Base-by-base conservation (phyloP, 257 asterid genomes). In the Lavandula angustifolia region DNA sequence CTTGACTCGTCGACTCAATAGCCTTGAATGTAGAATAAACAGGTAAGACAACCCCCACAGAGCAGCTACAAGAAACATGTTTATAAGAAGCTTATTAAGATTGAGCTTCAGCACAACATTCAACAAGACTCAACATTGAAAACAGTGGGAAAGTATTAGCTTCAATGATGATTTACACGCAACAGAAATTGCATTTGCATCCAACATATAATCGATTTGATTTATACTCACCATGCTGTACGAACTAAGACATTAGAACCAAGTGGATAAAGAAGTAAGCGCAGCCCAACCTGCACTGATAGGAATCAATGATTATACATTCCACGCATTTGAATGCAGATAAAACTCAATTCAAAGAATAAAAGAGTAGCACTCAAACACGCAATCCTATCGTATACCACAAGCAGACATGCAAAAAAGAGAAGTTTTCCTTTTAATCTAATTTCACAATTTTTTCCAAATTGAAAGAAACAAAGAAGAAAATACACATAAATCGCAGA, bases 21-120 rank as follows among this genome's bases (percentile, higher is more conserved):
- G 97, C 99, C 80, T 86, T 94, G 84, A 86, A 94, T 32, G 99
- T 90, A 48, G 96, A 87, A 82, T 94, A 94, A 64, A 90, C 91
- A 53, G 99, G 99, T 54, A 94, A 83, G 53, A 80, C 91, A 76
- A 80, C 71, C 59, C 97, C 99, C 54, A 87, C 91, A 1, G 97
- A 87, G 74, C 95, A 90, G 75, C 99, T 94, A 85, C 69, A 65
- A 41, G 72, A 12, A 60, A 51, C 32, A 56, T n/a, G 10, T 64
- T 18, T 34, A 34, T 66, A 68, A 76, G 67, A 11, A 22, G 63
- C 61, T 58, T 60, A 73, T 52, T 22, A 65, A 49, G 13, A 49
- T 12, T 53, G 33, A 50, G 32, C 59, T 37, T 59, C 38, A n/a
- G n/a, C n/a, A n/a, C n/a, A n/a, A 65, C 56, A 32, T 11, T 35